Evolutionary conservation across 257 asterid genomes (phyloP).

Genomic region (Penstemon davidsonii): DNA sequence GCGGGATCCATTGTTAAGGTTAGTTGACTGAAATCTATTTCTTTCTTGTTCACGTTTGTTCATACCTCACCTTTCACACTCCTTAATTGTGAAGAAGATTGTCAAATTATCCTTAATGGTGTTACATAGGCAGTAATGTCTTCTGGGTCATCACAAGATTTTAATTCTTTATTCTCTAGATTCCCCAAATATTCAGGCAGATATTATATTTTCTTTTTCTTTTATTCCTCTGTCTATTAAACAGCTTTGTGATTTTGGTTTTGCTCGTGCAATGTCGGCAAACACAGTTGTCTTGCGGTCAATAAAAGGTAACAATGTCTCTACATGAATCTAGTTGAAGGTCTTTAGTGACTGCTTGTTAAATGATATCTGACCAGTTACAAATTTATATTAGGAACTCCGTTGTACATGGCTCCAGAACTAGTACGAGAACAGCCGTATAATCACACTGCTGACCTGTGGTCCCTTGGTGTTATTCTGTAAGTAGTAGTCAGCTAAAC

Average conservation of each 20-base stretch:
- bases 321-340: slow-evolving; percentile 5
- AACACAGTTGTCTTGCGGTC: slow-evolving; percentile 94
- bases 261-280: slow-evolving; percentile 98
- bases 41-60: slow-evolving; percentile 14
- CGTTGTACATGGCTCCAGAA: slow-evolving; percentile 99
- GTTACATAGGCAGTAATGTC: slow-evolving; percentile 1
- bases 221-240: slow-evolving; percentile 30
- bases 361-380: slow-evolving; percentile 26
- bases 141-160: background rate
- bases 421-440: slow-evolving; percentile 99
- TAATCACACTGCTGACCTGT: slow-evolving; percentile 97
- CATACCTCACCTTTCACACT: background rate
- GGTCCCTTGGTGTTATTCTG: slow-evolving; percentile 99
- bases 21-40: slow-evolving; percentile 25
- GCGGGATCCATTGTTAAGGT: slow-evolving; percentile 96
- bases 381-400: slow-evolving; percentile 66
- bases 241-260: slow-evolving; percentile 96
- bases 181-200: slow-evolving; percentile 12
- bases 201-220: slow-evolving; percentile 19
- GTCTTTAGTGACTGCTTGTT: slow-evolving; percentile 24
- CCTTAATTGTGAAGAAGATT: background rate
- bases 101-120: background rate
- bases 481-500: slow-evolving; percentile 39
- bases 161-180: slow-evolving; percentile 8
- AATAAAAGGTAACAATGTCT: slow-evolving; percentile 67